Evolutionary conservation across 345 rosid species (phyloP).

Genomic region (Aethionema arabicum): DNA sequence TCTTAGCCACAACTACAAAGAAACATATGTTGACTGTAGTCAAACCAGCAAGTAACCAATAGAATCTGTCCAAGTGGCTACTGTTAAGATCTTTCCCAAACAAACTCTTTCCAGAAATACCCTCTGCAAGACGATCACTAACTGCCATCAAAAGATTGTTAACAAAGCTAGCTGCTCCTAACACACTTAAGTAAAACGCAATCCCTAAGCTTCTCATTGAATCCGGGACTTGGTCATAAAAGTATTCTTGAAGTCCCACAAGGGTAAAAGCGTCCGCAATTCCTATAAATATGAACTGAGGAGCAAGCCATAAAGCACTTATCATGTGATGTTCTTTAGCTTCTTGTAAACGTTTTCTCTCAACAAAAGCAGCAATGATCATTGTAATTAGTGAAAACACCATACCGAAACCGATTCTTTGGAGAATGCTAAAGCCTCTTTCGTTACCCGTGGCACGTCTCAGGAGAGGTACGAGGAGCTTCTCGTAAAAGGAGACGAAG

Average conservation of each 20-base stretch:
- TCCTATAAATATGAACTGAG: conserved; percentile 50
- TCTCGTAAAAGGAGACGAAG: conserved; percentile 48
- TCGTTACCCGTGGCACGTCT: conserved; percentile 42
- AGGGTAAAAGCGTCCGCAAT: conserved; percentile 54
- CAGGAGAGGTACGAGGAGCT: conserved; percentile 41
- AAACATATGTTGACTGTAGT: conserved; percentile 48
- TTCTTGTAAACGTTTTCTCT: conserved; percentile 43
- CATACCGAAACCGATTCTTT: conserved; percentile 54
- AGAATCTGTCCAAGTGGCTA: conserved; percentile 76
- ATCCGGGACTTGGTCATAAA: conserved; percentile 69
- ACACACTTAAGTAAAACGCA: conserved; percentile 53
- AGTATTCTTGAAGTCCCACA: conserved; percentile 67
- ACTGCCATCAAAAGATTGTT: conserved; percentile 71
- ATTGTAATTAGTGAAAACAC: conserved; percentile 38
- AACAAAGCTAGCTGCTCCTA: conserved; percentile 66
- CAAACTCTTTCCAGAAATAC: conserved; percentile 54
- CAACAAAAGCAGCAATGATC: conserved; percentile 48
- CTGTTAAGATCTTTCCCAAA: conserved; percentile 77
- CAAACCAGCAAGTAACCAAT: conserved; percentile 65
- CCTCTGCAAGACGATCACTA: conserved; percentile 47
- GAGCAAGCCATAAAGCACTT: conserved; percentile 50
- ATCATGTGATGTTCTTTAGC: conserved; percentile 21
- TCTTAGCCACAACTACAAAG: conserved; percentile 54
- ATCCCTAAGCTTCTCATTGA: conserved; percentile 66
- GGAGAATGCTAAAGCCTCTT: conserved; percentile 52